phyloP scores from a whole-genome alignment of 805 yeast genomes.

The Metschnikowia aberdeeniae region DNA sequence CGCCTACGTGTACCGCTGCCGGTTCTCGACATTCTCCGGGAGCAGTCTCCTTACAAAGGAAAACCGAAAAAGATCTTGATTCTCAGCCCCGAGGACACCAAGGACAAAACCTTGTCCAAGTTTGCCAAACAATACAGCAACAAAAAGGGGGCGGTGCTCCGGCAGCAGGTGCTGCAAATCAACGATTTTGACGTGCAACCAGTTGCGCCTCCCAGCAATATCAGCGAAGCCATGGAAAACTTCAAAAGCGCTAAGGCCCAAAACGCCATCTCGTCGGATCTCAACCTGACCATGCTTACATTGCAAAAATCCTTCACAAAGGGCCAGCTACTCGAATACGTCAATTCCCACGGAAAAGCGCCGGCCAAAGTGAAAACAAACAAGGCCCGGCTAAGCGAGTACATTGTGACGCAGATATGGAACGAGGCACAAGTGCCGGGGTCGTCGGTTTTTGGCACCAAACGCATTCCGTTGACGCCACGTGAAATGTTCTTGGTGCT shows the following conservation, averaged over 20 bases:
- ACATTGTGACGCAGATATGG: constrained; percentile 37
- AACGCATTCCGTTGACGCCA: constrained; percentile 28
- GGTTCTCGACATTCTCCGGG: constrained; percentile 7
- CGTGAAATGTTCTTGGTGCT: constrained; percentile 40
- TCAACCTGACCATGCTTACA: constrained; percentile 6
- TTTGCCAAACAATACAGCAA: constrained; percentile 1
- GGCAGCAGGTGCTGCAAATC: neutral
- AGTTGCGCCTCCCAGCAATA: neutral
- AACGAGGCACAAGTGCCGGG: constrained; percentile 18
- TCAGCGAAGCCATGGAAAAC: constrained; percentile 5
- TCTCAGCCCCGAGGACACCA: constrained; percentile 15
- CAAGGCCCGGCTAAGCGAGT: constrained; percentile 20
- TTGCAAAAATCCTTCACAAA: constrained; percentile 13
- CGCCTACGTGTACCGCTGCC: constrained; percentile 1
- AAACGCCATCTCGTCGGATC: neutral
- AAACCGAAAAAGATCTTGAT: constrained; percentile 13
- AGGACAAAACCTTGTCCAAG: constrained; percentile 11
- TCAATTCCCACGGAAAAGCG: constrained; percentile 1
- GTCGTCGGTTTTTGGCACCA: constrained; percentile 29
- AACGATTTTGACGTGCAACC: constrained; percentile 1
- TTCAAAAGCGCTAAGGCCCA: constrained; percentile 3
- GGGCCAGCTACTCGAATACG: constrained; percentile 12
- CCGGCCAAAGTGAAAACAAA: constrained; percentile 5
- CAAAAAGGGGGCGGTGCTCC: neutral
- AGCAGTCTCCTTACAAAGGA: constrained; percentile 1